phyloP scores from a whole-genome alignment of 164 flowering plant species.

The Malania oleifera region DNA sequence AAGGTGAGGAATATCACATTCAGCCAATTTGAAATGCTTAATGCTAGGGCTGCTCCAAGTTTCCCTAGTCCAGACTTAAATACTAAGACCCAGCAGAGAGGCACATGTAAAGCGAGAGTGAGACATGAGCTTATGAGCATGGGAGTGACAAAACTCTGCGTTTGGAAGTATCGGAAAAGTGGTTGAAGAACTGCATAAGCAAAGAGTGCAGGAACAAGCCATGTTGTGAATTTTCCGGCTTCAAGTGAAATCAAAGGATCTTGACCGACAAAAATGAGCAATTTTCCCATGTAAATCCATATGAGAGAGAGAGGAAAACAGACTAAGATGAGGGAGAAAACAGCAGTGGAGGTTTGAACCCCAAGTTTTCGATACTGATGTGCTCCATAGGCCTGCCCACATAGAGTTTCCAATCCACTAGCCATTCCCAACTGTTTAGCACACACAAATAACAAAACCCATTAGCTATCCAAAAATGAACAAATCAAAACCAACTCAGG shows the following conservation, averaged over 20 bases:
- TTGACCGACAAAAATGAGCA: slow-evolving; percentile 49
- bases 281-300: slow-evolving; percentile 37
- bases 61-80: slow-evolving; percentile 39
- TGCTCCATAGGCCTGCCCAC: slow-evolving; percentile 73
- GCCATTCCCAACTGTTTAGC: slow-evolving; percentile 53
- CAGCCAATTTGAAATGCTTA: slow-evolving; percentile 44
- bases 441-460: not conserved
- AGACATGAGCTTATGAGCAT: slow-evolving; percentile 35
- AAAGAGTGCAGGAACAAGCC: slow-evolving; percentile 52
- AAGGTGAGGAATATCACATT: slow-evolving; percentile 35
- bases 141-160: slow-evolving; percentile 45
- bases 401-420: slow-evolving; percentile 52
- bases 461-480: not conserved
- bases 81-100: slow-evolving; percentile 52
- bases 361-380: slow-evolving; percentile 45
- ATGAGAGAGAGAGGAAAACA: slow-evolving; percentile 43
- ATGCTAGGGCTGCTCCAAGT: slow-evolving; percentile 54
- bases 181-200: slow-evolving; percentile 52
- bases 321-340: slow-evolving; percentile 37
- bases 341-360: slow-evolving; percentile 42
- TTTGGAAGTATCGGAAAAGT: slow-evolving; percentile 40
- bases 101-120: slow-evolving; percentile 36
- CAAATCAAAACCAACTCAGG: not conserved
- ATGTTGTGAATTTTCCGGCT: slow-evolving; percentile 42
- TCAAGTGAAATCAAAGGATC: slow-evolving; percentile 48